Percentiles rank a stretch among this genome's conserved stretches.
These are phyloP conservation scores for Fonsecaea erecta DNA, from an alignment of 2,329 filamentous ascomycete genomes.

Conservation along the genomic window DNA sequence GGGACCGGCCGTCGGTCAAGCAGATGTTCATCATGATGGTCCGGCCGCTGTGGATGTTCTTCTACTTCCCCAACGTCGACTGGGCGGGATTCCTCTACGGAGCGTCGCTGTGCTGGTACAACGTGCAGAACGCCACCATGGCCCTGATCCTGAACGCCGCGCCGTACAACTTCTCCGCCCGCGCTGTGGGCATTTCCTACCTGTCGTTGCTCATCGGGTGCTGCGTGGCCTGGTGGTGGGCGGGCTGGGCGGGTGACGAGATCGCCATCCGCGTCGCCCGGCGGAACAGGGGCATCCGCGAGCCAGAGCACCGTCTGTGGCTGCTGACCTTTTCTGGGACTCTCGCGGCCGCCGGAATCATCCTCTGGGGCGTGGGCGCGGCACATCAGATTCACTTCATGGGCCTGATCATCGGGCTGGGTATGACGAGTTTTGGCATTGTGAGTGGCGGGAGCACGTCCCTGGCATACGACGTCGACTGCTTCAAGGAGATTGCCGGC, in stretches of 20 bases:
- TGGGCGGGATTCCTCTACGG: conserved; percentile 50
- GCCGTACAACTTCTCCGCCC: conserved; percentile 41
- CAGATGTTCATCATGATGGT: conserved; percentile 29
- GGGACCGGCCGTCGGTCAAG: conserved; percentile 12
- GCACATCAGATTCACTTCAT: conserved; percentile 55
- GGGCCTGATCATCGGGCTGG: conserved; percentile 51
- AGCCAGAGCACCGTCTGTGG: conserved; percentile 40
- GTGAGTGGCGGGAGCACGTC: conserved; percentile 52
- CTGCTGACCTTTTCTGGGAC: conserved; percentile 43
- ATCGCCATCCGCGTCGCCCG: conserved; percentile 35
- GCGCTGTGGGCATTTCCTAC: conserved; percentile 39
- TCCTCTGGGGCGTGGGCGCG: conserved; percentile 60
- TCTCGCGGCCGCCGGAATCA: conserved; percentile 51
- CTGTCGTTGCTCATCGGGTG: conserved; percentile 38
- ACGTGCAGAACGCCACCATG: conserved; percentile 42
- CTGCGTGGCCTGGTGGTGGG: conserved; percentile 29
- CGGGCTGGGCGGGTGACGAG: conserved; percentile 37
- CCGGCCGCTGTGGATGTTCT: conserved; percentile 34
- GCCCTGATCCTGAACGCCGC: conserved; percentile 38
- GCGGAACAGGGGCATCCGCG: conserved; percentile 36
- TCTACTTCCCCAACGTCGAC: conserved; percentile 45
- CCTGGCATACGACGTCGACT: conserved; percentile 56
- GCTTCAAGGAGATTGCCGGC: conserved; percentile 55
- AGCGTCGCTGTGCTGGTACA: conserved; percentile 42
- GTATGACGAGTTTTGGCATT: conserved; percentile 39